Percentiles rank a stretch among this genome's conserved stretches.
phyloP scores from a whole-genome alignment of 2,329 filamentous ascomycete genomes.

The Aspergillus brasiliensis region DNA sequence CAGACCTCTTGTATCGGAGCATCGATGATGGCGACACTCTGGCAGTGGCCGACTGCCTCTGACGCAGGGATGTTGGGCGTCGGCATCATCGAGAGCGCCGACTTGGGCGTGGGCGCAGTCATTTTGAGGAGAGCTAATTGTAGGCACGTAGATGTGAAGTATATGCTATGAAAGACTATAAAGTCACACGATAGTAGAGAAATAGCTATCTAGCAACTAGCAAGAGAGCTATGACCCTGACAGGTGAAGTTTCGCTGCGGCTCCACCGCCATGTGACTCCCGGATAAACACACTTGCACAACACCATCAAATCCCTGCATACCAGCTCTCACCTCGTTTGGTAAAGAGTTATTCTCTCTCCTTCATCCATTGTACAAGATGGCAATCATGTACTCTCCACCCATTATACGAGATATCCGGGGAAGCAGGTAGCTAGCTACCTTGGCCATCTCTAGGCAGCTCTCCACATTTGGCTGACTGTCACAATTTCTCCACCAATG shows the following conservation, averaged over 20 bases:
- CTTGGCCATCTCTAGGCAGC: not conserved
- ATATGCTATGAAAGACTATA: not conserved
- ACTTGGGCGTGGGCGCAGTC: conserved; percentile 2
- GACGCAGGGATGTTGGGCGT: conserved; percentile 34
- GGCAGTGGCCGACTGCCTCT: conserved; percentile 33
- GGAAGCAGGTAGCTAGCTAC: not conserved
- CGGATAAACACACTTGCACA: not conserved
- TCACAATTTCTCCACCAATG: conserved; percentile 15
- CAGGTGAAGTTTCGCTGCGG: not conserved
- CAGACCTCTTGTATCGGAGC: conserved; percentile 48
- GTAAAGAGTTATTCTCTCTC: no score
- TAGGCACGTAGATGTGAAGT: not conserved
- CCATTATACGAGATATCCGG: not conserved
- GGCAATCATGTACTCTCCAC: no score
- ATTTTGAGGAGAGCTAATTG: conserved; percentile 9
- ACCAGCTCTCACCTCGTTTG: no score
- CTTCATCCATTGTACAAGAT: no score
- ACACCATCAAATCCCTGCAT: not conserved
- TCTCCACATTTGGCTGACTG: conserved; percentile 1
- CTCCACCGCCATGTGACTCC: not conserved
- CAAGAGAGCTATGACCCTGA: not conserved
- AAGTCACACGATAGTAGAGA: not conserved
- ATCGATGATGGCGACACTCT: conserved; percentile 41
- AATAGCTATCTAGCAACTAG: not conserved
- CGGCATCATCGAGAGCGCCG: conserved; percentile 3